A percentile compares a stretch with the other conserved stretches of the same genome.
These are phyloP conservation scores for Penicillium sp. DNA, from an alignment of 2,329 filamentous ascomycete species.

Conservation along the genomic window DNA sequence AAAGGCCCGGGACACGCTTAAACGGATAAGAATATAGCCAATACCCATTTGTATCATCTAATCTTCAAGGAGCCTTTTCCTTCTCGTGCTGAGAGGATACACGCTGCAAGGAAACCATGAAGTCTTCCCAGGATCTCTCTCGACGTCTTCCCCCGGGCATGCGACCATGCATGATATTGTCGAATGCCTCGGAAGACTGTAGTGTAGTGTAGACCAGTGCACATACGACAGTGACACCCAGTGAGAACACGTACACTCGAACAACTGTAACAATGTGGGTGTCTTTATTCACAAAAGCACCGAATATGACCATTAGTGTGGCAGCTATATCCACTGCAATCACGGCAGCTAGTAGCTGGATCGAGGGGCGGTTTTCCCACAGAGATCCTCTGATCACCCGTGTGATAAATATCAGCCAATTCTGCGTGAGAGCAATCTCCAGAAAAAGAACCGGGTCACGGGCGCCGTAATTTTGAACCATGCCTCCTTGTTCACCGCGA, in stretches of 20 bases:
- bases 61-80: constrained; percentile 24
- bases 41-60: background rate
- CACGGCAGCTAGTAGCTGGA: constrained; percentile 80
- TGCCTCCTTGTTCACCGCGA: constrained; percentile 72
- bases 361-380: constrained; percentile 87
- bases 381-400: constrained; percentile 89
- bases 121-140: constrained; percentile 86
- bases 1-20: too few species aligned
- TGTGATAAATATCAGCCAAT: constrained; percentile 96
- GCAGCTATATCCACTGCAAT: constrained; percentile 80
- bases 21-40: too few species aligned
- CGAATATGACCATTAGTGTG: constrained; percentile 83
- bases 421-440: constrained; percentile 87
- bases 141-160: constrained; percentile 76
- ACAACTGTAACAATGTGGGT: constrained; percentile 84
- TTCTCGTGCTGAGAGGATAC: constrained; percentile 93
- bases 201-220: constrained; percentile 84
- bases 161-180: constrained; percentile 93
- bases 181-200: constrained; percentile 78
- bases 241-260: constrained; percentile 89
- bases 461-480: constrained; percentile 86
- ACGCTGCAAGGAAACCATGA: constrained; percentile 87
- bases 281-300: constrained; percentile 72
- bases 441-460: constrained; percentile 85
- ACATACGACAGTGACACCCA: constrained; percentile 74